A percentile compares a stretch with the other conserved stretches of the same genome.
These are phyloP conservation scores for Acer negundo DNA, from an alignment of 345 rosid genomes.

Conservation along the genomic window DNA sequence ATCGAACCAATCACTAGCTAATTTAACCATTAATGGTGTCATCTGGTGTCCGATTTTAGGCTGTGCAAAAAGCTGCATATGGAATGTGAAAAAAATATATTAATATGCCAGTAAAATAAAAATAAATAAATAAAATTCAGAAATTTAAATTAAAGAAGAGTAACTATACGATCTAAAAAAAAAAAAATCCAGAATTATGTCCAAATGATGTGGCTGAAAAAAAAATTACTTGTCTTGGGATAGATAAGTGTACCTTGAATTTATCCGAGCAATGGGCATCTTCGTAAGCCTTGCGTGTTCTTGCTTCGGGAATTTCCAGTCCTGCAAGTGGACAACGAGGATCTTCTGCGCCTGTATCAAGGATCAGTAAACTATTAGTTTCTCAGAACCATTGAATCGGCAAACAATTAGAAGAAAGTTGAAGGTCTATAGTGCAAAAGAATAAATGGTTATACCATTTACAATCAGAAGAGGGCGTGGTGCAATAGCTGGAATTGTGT, in stretches of 20 bases:
- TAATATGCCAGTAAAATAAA: background rate
- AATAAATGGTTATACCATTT: constrained; percentile 46
- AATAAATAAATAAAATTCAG: background rate
- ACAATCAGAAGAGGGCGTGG: constrained; percentile 73
- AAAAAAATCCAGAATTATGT: too few relatives aligned
- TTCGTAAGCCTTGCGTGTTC: constrained; percentile 47
- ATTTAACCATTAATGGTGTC: constrained; percentile 73
- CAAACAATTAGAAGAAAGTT: background rate
- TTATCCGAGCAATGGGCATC: constrained; percentile 39
- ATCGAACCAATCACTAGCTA: constrained; percentile 81
- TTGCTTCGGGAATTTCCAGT: constrained; percentile 47
- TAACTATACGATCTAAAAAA: too few relatives aligned
- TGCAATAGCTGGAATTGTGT: constrained; percentile 66
- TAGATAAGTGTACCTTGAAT: constrained; percentile 45
- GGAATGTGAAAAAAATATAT: background rate
- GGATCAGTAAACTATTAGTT: background rate
- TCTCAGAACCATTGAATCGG: background rate
- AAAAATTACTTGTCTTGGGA: background rate
- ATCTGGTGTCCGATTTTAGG: constrained; percentile 69
- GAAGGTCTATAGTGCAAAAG: background rate
- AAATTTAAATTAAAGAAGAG: background rate
- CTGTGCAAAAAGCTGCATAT: constrained; percentile 58
- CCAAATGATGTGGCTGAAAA: too few relatives aligned
- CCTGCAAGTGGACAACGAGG: constrained; percentile 83
- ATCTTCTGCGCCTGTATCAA: constrained; percentile 62